Conservation (phyloP, 2,329 filamentous ascomycete genomes). For the Epichloe gansuensis region DNA sequence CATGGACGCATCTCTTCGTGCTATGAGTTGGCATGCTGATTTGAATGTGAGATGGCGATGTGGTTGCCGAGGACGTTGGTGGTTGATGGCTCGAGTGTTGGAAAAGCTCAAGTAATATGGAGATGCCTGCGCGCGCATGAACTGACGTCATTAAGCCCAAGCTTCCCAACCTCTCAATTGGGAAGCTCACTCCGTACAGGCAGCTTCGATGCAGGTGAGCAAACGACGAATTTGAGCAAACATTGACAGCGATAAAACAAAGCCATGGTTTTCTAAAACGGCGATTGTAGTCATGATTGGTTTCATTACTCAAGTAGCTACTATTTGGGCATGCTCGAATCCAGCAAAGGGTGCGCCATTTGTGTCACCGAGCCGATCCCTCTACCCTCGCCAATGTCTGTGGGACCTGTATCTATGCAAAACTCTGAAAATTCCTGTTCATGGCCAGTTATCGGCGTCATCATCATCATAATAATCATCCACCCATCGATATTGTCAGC, state of each 20-base stretch:
- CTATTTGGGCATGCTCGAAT: neutral
- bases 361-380: neutral
- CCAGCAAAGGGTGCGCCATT: neutral
- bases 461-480: neutral
- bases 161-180: no score
- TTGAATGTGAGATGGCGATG: neutral
- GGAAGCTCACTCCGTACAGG: no score
- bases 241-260: no score
- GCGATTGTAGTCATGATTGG: neutral
- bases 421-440: neutral
- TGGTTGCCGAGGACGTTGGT: neutral
- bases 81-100: no score
- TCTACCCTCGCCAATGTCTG: neutral
- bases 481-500: slow-evolving; percentile 12
- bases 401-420: neutral
- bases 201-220: no score
- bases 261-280: neutral
- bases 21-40: neutral
- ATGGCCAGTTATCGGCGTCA: neutral
- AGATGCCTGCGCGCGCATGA: no score
- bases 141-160: no score
- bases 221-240: no score
- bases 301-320: neutral
- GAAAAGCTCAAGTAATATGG: no score
- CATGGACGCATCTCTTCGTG: neutral